Evolutionary conservation across 495 filamentous ascomycete species (phyloP), one percentile per base, ranked within the genome.

Genomic region (Filosporella fistucella): DNA sequence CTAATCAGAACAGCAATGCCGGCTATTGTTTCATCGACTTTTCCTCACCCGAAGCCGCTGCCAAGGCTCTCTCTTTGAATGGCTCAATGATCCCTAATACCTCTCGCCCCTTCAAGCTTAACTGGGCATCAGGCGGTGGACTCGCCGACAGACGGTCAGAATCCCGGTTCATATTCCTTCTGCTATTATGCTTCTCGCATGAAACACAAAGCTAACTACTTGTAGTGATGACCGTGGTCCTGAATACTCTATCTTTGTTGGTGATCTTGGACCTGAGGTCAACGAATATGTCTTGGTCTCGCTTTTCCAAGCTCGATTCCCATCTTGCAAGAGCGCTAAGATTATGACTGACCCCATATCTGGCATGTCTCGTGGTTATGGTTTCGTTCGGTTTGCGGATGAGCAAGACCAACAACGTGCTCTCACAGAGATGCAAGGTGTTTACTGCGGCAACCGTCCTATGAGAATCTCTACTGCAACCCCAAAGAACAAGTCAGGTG

Each of bases 1-100:
- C 50, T 18, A 45, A 9, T 20, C 16, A 16, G 70, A 3, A 13
- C 66, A 97, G 93, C 58, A 97, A 96, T 67, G 93, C 93, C 47
- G 93, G 93, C 39, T 99, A 99, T 68, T 99, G 93, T 70, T 99
- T 99, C 68, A 86, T 97, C 56, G 93, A 99, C 64, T 99, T 99
- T 60, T 54, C 80, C 40, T 84, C 74, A 59, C 74, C 91, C 3
- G 87, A 86, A 16, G 90, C 89, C 51, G 93, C 93, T 24, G 83
- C 81, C 50, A 96, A 96, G 72, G 93, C 94, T 33, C 76, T 99
- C 42, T 75, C 75, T 17, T 72, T 96, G 25, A 97, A 96, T 65
- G 93, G 94, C 44, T 85, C 82, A 39, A 77, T 87, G 21, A 96
- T 97, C 58, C 91, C 93, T 32, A 96, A 96, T 76, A 91, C 90